phyloP scores from a whole-genome alignment of 2,329 filamentous ascomycete genomes.

The Trichoderma atroviride region DNA sequence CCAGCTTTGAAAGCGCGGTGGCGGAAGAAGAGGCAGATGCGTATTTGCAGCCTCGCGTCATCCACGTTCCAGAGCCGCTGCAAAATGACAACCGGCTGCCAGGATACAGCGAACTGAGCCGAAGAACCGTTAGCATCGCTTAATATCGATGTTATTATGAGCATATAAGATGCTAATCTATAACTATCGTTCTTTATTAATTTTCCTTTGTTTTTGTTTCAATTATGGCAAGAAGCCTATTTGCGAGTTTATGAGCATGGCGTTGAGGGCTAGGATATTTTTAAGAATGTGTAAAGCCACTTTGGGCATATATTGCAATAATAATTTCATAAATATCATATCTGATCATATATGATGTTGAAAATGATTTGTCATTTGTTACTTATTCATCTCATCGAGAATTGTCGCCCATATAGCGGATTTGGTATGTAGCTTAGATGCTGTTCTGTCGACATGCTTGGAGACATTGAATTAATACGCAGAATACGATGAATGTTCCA shows the following conservation, averaged over 20 bases:
- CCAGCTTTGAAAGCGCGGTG: constrained; percentile 55
- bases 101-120: constrained; percentile 42
- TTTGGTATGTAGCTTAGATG: neutral
- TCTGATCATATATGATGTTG: neutral
- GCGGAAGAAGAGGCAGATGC: constrained; percentile 49
- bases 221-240: neutral
- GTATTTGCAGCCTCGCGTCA: constrained; percentile 46
- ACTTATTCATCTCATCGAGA: neutral
- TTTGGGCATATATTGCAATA: neutral
- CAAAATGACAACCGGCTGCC: constrained; percentile 43
- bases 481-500: neutral
- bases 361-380: neutral
- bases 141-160: neutral
- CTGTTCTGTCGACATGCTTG: neutral
- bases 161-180: neutral
- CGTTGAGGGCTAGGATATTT: neutral
- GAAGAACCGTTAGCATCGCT: constrained; percentile 29
- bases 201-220: neutral
- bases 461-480: neutral
- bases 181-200: neutral
- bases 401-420: too few relatives aligned
- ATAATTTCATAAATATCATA: neutral
- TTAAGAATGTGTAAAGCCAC: neutral
- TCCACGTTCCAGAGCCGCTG: constrained; percentile 41
- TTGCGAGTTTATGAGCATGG: constrained; percentile 3